These are phyloP conservation scores for Saturnispora galanensis DNA, from an alignment of 805 yeast genomes.

Conservation along the genomic window DNA sequence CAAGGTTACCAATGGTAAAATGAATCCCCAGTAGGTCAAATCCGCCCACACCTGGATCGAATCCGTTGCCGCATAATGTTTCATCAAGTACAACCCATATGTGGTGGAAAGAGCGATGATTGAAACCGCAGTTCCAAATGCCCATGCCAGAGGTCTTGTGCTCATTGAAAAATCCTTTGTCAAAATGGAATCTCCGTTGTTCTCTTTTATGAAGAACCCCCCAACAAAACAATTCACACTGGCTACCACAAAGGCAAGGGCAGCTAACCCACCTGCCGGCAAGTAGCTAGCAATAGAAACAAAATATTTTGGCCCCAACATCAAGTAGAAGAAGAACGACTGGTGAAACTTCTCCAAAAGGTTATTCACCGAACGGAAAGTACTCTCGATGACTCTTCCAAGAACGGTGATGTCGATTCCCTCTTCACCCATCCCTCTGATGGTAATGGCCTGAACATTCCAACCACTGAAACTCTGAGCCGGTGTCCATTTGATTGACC, in stretches of 20 bases:
- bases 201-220: slow-evolving; percentile 24
- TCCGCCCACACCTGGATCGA: neutral
- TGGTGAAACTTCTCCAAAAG: slow-evolving; percentile 93
- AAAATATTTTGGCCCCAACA: slow-evolving; percentile 68
- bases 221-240: slow-evolving; percentile 50
- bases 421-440: slow-evolving; percentile 44
- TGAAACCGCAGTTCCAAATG: slow-evolving; percentile 25
- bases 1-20: slow-evolving; percentile 14
- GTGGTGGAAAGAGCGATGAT: slow-evolving; percentile 14
- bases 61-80: neutral
- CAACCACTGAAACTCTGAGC: slow-evolving; percentile 93
- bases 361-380: slow-evolving; percentile 83
- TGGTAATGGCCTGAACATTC: slow-evolving; percentile 84
- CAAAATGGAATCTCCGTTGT: neutral
- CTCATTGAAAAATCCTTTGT: slow-evolving; percentile 14
- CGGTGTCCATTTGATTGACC: slow-evolving; percentile 46
- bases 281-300: slow-evolving; percentile 91
- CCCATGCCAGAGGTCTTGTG: slow-evolving; percentile 20
- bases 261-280: slow-evolving; percentile 71
- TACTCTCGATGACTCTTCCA: slow-evolving; percentile 83
- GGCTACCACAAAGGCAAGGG: slow-evolving; percentile 59
- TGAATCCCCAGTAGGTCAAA: slow-evolving; percentile 9
- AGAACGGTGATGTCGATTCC: slow-evolving; percentile 81
- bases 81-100: slow-evolving; percentile 19
- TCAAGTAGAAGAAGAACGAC: slow-evolving; percentile 83